Evolutionary conservation across 2,329 filamentous ascomycete genomes (phyloP), one percentile per base, ranked within the genome.

Genomic region (Fusarium sp.): DNA sequence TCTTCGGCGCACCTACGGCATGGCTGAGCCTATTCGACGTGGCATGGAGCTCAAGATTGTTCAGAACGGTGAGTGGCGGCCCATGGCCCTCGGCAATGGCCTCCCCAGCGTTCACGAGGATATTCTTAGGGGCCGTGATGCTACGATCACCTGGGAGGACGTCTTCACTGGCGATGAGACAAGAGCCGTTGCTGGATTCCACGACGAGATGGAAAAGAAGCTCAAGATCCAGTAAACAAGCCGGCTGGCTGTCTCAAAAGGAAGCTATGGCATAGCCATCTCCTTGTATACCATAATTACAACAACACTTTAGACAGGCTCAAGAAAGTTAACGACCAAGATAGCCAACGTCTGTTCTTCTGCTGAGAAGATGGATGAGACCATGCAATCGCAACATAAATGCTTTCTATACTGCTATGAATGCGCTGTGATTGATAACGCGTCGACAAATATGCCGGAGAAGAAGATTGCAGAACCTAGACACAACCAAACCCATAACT

Each of bases 11-110:
- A 91, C 94, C 51, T 98, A 94, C 82, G 96, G 96, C 73, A 92
- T 98, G 78, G 94, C 93, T 31, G 96, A 98, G 88, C 96, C 96
- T 7, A 91, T 98, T 78, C 91, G 94, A 63, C 90, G 95, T 60
- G 93, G 92, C 69, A 98, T 99, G 96, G 96, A 99, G 86, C 87
- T 97, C 81, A 93, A 94, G 89, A 95, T 97, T 80, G 91, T 93
- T 23, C 86, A 90, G 70, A 90, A 92, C 68, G 92, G 94, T 73
- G 91, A 93, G 82, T 97, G 94, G 92, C 88, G 90, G 78, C 94
- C 94, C 54, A 84, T 89, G 76, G 90, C 89, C 49, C 85, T 97
- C 62, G 90, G 91, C 41, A 83, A 85, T 58, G 84, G 79, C 75
- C 82, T 85, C 52, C 87, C 89, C 16, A 90, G 90, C 79, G 87